Percentiles rank a stretch among this genome's conserved stretches.
Evolutionary conservation across 495 filamentous ascomycete species (phyloP).

Genomic region (Chaetomium tenue): DNA sequence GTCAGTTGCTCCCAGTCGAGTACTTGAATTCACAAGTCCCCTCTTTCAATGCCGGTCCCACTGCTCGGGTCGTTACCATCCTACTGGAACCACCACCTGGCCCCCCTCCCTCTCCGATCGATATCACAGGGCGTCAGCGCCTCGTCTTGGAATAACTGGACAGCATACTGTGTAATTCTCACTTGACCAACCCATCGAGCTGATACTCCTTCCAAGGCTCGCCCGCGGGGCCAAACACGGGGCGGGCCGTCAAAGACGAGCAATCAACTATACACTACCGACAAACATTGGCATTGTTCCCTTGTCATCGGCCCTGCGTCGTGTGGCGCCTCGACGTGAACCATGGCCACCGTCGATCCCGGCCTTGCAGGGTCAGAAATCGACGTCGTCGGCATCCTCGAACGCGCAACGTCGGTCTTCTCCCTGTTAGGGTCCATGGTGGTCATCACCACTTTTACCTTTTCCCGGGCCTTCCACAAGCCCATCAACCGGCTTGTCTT

Average conservation of each 20-base stretch:
- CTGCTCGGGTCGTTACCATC: slow-evolving; percentile 10
- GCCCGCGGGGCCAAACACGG: slow-evolving; percentile 3
- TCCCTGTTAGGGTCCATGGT: slow-evolving; percentile 71
- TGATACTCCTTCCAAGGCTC: neutral
- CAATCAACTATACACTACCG: neutral
- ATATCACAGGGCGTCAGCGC: neutral
- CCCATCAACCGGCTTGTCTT: slow-evolving; percentile 84
- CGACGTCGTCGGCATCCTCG: slow-evolving; percentile 57
- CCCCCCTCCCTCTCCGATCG: neutral
- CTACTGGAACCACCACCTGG: slow-evolving; percentile 5
- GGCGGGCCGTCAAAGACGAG: neutral
- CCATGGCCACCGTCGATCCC: neutral
- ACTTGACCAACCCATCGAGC: neutral
- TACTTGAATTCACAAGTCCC: slow-evolving; percentile 21
- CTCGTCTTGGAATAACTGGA: neutral
- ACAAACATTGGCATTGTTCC: neutral
- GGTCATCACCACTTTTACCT: slow-evolving; percentile 69
- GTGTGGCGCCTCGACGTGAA: slow-evolving; percentile 11
- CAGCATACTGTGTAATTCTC: neutral
- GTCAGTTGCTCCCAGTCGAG: slow-evolving; percentile 4
- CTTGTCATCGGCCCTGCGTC: neutral
- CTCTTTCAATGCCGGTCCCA: slow-evolving; percentile 14
- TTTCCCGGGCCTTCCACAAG: slow-evolving; percentile 61
- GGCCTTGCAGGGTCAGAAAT: slow-evolving; percentile 9
- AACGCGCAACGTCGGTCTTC: slow-evolving; percentile 65